Evolutionary conservation across 805 yeast genomes (phyloP).

Genomic region (Pichia paraexigua): DNA sequence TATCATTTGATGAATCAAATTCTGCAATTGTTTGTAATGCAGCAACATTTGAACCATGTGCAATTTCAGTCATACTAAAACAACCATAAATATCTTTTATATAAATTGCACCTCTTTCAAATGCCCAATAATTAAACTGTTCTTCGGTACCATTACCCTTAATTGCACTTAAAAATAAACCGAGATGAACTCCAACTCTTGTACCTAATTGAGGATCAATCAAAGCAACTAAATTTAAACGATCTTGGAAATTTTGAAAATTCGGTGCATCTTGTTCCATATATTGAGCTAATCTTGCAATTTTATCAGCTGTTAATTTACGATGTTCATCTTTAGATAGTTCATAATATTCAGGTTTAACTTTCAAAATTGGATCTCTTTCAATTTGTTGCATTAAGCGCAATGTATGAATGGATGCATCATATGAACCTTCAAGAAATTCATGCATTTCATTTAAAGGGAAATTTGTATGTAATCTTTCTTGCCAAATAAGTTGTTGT

Average conservation of each 20-base stretch:
- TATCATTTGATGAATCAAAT: constrained; percentile 55
- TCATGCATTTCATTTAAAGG: constrained; percentile 41
- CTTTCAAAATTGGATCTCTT: constrained; percentile 57
- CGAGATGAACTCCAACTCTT: constrained; percentile 81
- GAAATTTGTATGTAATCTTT: constrained; percentile 38
- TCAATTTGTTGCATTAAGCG: constrained; percentile 49
- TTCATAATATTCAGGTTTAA: constrained; percentile 50
- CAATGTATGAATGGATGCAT: constrained; percentile 40
- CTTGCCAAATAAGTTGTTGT: constrained; percentile 32
- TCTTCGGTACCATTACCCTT: constrained; percentile 83
- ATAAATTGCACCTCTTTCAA: constrained; percentile 52
- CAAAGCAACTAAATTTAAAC: constrained; percentile 51
- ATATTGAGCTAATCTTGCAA: constrained; percentile 52
- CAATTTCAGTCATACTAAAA: constrained; percentile 89
- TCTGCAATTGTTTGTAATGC: constrained; percentile 90
- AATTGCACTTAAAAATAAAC: constrained; percentile 72
- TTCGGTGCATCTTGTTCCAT: constrained; percentile 38
- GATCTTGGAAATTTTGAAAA: constrained; percentile 43
- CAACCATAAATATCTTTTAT: constrained; percentile 72
- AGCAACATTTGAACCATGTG: constrained; percentile 92
- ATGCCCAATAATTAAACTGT: constrained; percentile 79
- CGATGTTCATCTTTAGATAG: constrained; percentile 48
- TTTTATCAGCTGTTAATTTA: constrained; percentile 50
- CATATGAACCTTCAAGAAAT: constrained; percentile 45
- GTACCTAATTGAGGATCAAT: constrained; percentile 78